Base-by-base conservation (phyloP, 2,329 filamentous ascomycete genomes). In the Sphaerulina vaccinii region DNA sequence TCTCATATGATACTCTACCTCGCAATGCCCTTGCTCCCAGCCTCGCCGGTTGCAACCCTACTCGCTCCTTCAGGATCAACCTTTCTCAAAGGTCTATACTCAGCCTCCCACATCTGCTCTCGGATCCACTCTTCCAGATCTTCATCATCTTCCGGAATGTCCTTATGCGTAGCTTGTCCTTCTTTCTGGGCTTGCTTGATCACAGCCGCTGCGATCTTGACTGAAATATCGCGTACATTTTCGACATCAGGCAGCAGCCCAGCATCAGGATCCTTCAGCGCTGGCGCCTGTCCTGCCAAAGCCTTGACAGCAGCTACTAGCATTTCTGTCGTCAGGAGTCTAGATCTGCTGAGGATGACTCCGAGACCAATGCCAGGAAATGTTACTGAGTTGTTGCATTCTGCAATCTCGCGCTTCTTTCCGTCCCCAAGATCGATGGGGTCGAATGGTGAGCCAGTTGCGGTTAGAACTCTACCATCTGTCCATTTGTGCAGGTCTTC, bases 311-410 rank as follows among this genome's bases (percentile, higher is more conserved):
- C 90, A 0, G 87, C 87, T 0, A 95, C 87, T 10, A 95, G 82
- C 83, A 95, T 91, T 56, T 82, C 80, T 55, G 91, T 84, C 0
- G 86, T 87, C 22, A 95, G 71, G 0, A 84, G 76, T 10, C 74
- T 77, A 2, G 86, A 78, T 11, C 88, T 83, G 21, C 79, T 84
- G 1, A 95, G 79, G 0, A 96, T 81, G 6, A 81, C 81, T 9
- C 89, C 90, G 1, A 95, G 83, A 0, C 89, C 90, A 52, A 95
- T 92, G 0, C 89, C 89, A 8, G 90, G 90, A 69, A 95, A 95
- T 13, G 86, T 86, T 27, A 88, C 87, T 1, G 84, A 87, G 71
- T 95, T 95, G 73, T 95, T 95, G 73, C 90, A 95, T 70, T 95
- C 90, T 19, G 88, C 88, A 15, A 84, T 76, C 36, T 82, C 79